These are phyloP conservation scores for Protostelium mycophagum DNA, from an alignment of 78 protist genomes.

Conservation along the genomic window DNA sequence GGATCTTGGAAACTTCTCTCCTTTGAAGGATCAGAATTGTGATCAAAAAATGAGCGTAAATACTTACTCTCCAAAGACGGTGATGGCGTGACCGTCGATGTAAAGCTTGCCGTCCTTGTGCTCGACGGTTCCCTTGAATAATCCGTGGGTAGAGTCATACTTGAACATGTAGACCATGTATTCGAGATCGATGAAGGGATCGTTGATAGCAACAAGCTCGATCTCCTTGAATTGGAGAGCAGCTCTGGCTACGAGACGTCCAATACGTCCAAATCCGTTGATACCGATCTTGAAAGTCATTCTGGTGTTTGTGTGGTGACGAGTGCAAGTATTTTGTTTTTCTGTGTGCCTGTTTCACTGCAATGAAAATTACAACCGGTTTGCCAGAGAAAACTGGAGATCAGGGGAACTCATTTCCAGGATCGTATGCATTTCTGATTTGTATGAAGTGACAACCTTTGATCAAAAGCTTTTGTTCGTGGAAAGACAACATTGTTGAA, in stretches of 20 bases:
- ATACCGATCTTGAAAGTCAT: neutral
- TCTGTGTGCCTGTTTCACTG: neutral
- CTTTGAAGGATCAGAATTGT: neutral
- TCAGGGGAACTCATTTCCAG: too few relatives aligned
- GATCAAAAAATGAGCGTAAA: neutral
- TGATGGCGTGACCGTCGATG: constrained; percentile 83
- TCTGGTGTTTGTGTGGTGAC: neutral
- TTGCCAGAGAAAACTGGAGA: too few relatives aligned
- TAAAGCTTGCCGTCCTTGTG: constrained; percentile 60
- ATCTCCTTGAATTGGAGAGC: constrained; percentile 6
- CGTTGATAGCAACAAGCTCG: constrained; percentile 93
- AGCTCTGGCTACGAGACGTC: constrained; percentile 93
- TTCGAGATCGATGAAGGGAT: constrained; percentile 91
- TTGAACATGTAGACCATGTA: constrained; percentile 84
- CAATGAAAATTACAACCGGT: too few relatives aligned
- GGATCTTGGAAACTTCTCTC: constrained; percentile 79
- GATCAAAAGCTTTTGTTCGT: too few relatives aligned
- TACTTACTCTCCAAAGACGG: constrained; percentile 49
- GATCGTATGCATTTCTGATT: too few relatives aligned
- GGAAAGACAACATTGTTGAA: too few relatives aligned
- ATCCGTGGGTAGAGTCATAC: constrained; percentile 97
- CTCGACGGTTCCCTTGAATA: constrained; percentile 81
- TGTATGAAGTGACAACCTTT: too few relatives aligned
- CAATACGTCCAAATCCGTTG: constrained; percentile 28
- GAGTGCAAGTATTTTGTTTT: neutral